Evolutionary conservation across 1,284 basidiomycete genomes (phyloP), one percentile per base, ranked within the genome.

Genomic region (Filobasidium uniguttulatum): DNA sequence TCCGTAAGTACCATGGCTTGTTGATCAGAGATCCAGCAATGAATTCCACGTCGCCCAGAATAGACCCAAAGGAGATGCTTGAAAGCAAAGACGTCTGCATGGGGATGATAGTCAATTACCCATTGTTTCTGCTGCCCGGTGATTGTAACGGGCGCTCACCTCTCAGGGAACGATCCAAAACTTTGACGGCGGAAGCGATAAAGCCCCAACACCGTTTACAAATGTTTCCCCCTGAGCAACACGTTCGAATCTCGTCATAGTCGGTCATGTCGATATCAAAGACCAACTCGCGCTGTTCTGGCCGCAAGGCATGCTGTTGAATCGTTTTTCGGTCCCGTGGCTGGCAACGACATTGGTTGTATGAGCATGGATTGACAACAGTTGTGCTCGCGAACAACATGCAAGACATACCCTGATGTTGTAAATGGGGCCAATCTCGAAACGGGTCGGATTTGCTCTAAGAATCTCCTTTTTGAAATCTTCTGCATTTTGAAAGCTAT

Each of bases 231-330:
- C 82, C 86, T 2, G 81, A 81, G 69, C 94, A 98, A 70, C 94
- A 99, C 0, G 88, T 96, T 46, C 94, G 82, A 61, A 98, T 80
- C 52, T 83, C 76, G 67, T 99, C 94, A 71, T 99, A 99, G 71
- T 99, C 93, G 15, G 93, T 94, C 91, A 99, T 96, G 70, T 99
- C 93, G 65, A 99, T 96, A 80, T 98, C 94, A 63, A 99, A 96
- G 1, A 99, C 94, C 28, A 99, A 81, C 67, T 98, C 93, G 56
- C 94, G 83, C 53, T 80, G 77, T 23, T 80, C 69, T 0, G 93
- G 89, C 44, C 77, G 75, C 61, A 97, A 83, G 2, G 79, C 78
- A 6, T 79, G 75, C 5, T 83, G 75, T 2, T 82, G 79, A 33
- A 91, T 73, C 0, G 85, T 85, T 65, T 93, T 94, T 61, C 81